Evolutionary conservation across 805 yeast genomes (phyloP).

Genomic region (Starmerella asiatica): DNA sequence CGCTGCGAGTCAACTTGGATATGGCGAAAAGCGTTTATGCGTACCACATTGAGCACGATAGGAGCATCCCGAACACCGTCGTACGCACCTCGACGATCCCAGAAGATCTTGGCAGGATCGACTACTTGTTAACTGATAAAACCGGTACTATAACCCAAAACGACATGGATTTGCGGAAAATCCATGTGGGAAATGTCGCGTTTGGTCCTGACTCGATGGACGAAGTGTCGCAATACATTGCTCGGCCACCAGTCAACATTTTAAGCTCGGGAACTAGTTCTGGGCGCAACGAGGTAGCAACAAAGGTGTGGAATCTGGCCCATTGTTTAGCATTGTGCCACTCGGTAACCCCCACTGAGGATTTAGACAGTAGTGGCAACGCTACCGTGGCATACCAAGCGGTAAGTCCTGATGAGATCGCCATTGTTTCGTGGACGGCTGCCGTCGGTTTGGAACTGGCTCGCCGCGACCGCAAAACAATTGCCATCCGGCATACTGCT

Average conservation of each 20-base stretch:
- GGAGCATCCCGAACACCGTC: conserved; percentile 65
- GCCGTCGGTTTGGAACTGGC: conserved; percentile 66
- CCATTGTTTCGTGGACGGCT: conserved; percentile 87
- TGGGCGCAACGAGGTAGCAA: conserved; percentile 41
- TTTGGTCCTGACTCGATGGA: conserved; percentile 89
- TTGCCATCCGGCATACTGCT: conserved; percentile 52
- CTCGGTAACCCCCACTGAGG: conserved; percentile 86
- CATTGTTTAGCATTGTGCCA: conserved; percentile 87
- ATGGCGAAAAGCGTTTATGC: conserved; percentile 94
- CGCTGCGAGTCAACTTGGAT: conserved; percentile 85
- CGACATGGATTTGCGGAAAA: conserved; percentile 90
- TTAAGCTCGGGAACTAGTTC: conserved; percentile 14
- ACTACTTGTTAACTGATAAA: conserved; percentile 81
- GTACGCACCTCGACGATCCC: conserved; percentile 97
- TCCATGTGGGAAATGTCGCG: conserved; percentile 85
- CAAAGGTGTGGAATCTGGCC: conserved; percentile 66
- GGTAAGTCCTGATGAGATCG: conserved; percentile 97
- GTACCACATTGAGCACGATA: conserved; percentile 82
- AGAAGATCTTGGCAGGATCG: conserved; percentile 92
- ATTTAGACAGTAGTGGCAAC: conserved; percentile 24
- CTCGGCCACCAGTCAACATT: conserved; percentile 7
- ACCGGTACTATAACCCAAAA: conserved; percentile 97
- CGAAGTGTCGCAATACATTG: conserved; percentile 60
- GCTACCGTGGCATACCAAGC: conserved; percentile 60
- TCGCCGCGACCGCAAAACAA: conserved; percentile 67